Evolutionary conservation across 2,329 filamentous ascomycete species (phyloP).

Genomic region (Ceratocystis papillata): DNA sequence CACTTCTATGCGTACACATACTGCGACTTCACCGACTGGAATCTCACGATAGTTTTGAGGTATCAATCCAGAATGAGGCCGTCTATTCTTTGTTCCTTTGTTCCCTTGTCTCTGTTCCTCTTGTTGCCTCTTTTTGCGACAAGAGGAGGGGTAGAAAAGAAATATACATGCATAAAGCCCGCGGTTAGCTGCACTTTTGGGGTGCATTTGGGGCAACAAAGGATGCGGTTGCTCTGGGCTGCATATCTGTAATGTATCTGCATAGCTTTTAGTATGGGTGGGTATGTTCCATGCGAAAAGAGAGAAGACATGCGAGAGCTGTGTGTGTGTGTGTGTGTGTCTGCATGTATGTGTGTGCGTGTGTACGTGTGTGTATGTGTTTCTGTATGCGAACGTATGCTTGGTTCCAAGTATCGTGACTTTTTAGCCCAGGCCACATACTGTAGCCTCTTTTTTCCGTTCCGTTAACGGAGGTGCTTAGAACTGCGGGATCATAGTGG

Average conservation of each 20-base stretch:
- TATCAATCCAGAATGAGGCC: neutral
- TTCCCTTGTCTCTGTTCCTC: neutral
- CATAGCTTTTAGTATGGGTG: neutral
- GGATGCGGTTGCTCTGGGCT: neutral
- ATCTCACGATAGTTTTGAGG: constrained; percentile 9
- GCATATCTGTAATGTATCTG: neutral
- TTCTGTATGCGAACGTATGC: neutral
- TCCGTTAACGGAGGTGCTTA: neutral
- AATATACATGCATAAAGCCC: neutral
- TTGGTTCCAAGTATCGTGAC: constrained; percentile 6
- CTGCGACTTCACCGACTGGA: constrained; percentile 1
- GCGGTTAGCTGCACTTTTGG: neutral
- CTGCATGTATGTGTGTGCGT: neutral
- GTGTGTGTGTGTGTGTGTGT: neutral
- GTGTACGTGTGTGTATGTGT: neutral
- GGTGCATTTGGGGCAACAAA: constrained; percentile 1
- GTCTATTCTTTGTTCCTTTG: neutral
- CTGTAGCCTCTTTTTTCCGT: neutral
- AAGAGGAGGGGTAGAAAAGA: neutral
- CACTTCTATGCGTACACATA: neutral
- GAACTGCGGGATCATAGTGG: neutral
- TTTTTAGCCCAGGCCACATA: neutral
- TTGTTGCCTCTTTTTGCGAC: neutral
- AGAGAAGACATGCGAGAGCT: neutral
- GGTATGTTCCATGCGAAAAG: neutral